Evolutionary conservation across 306 rosid species (phyloP), one percentile per base, ranked within the genome.

Genomic region (Begonia loranthoides): DNA sequence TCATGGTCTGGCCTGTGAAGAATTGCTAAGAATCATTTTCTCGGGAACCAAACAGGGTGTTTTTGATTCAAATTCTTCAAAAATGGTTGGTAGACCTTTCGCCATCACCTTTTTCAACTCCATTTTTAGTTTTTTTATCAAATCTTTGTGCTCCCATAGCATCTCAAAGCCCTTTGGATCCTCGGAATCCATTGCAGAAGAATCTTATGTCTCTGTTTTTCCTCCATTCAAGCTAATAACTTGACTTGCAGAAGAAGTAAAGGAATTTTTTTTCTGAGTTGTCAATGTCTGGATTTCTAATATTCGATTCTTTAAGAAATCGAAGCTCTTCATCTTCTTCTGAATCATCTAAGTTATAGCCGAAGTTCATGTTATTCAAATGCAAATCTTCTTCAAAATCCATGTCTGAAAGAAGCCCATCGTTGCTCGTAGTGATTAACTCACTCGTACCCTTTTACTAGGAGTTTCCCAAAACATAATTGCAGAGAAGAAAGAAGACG

Each of bases 101-200:
- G 86, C 99, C 54, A 70, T 76, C 8, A 80, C 99, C 68, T 76
- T 90, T 65, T 78, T 85, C 70, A 90, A 59, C 63, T 90, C 99
- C 83, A 78, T 80, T 60, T 86, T 85, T 50, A 90, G 43, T 49
- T 90, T 94, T 59, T 86, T 94, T n/a, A 85, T 55, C 63, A 90
- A 70, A 9, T 90, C 95, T 38, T 90, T 95, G 65, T 85, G 95
- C 12, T 90, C 97, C 97, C 97, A 90, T 50, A 79, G 57, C 2
- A 78, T 63, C 51, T 90, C 97, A 49, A 90, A 76, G 38, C 64
- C 72, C 53, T 63, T 74, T 6, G 78, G 74, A 41, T 87, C 90
- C 53, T 78, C 94, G 2, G 47, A 52, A 45, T 58, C 77, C 50
- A 16, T 49, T 50, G 65, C 61, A 59, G 10, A 53, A 28, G 61